Base-by-base conservation (phyloP, 83 land plant genomes). In the Thuja plicata region DNA sequence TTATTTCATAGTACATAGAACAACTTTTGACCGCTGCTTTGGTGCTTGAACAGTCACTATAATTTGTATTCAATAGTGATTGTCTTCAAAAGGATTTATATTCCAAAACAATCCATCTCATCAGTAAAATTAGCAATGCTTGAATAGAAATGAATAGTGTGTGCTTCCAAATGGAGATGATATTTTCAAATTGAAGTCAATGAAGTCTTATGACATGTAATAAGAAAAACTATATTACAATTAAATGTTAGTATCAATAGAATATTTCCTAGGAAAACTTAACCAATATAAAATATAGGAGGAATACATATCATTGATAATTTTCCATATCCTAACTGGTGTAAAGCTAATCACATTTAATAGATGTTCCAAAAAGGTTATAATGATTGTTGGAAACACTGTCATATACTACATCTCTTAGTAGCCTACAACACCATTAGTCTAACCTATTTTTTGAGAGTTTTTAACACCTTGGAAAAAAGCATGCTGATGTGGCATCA, bases 381-480 rank as follows among this genome's bases (percentile, higher is more conserved):
- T 98, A 98, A 3, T 99, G 98, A 85, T 98, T 98, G 89, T 95
- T 88, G 34, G 99, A 98, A n/a, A 97, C 92, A 87, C 90, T 94
- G 71, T 97, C 99, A 91, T 98, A 98, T 32, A 91, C 94, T 37
- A 94, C 88, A 87, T 98, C 97, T 81, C 99, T 88, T 45, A 96
- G 10, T 71, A 98, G 93, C 89, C 98, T 96, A 94, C 89, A 89
- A 8, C 87, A 30, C 57, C 57, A n/a, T n/a, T n/a, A n/a, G n/a
- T n/a, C n/a, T n/a, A n/a, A n/a, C n/a, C n/a, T n/a, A n/a, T n/a
- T n/a, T n/a, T n/a, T n/a, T n/a, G n/a, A n/a, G n/a, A n/a, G n/a
- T n/a, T n/a, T n/a, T n/a, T n/a, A n/a, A n/a, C n/a, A n/a, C n/a
- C n/a, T n/a, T n/a, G n/a, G n/a, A n/a, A n/a, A n/a, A n/a, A n/a